Percentiles rank a stretch among this genome's conserved stretches.
These are phyloP conservation scores for Berkeleyomyces rouxiae DNA, from an alignment of 2,329 filamentous ascomycete genomes.

Conservation along the genomic window DNA sequence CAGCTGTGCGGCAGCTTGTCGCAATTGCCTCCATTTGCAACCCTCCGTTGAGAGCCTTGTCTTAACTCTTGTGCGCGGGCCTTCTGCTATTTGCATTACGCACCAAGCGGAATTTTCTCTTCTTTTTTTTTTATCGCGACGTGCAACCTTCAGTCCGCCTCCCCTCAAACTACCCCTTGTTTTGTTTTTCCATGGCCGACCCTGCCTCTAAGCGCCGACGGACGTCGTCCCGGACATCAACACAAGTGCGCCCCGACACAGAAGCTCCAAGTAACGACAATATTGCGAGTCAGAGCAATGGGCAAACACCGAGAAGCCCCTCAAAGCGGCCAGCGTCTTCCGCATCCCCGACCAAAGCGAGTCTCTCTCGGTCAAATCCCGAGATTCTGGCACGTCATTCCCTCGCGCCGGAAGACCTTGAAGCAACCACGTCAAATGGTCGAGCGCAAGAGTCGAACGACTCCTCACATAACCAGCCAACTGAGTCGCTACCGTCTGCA, in stretches of 20 bases:
- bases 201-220: slow-evolving; percentile 49
- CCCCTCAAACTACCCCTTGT: background rate
- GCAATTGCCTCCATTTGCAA: background rate
- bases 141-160: background rate
- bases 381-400: slow-evolving; percentile 32
- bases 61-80: background rate
- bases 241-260: slow-evolving; percentile 18
- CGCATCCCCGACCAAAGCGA: slow-evolving; percentile 50
- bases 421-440: background rate
- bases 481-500: background rate
- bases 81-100: background rate
- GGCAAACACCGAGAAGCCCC: slow-evolving; percentile 19
- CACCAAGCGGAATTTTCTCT: background rate
- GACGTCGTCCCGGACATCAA: slow-evolving; percentile 36
- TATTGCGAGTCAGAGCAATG: slow-evolving; percentile 19
- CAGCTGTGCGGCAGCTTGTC: background rate
- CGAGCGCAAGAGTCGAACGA: slow-evolving; percentile 9
- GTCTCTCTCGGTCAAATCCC: slow-evolving; percentile 43
- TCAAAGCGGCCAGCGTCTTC: slow-evolving; percentile 34
- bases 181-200: slow-evolving; percentile 26
- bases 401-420: slow-evolving; percentile 14
- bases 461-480: background rate
- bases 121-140: background rate
- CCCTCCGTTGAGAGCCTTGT: background rate
- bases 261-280: slow-evolving; percentile 16